Base-by-base conservation (phyloP, 345 rosid species). In the Aquilaria sinensis region DNA sequence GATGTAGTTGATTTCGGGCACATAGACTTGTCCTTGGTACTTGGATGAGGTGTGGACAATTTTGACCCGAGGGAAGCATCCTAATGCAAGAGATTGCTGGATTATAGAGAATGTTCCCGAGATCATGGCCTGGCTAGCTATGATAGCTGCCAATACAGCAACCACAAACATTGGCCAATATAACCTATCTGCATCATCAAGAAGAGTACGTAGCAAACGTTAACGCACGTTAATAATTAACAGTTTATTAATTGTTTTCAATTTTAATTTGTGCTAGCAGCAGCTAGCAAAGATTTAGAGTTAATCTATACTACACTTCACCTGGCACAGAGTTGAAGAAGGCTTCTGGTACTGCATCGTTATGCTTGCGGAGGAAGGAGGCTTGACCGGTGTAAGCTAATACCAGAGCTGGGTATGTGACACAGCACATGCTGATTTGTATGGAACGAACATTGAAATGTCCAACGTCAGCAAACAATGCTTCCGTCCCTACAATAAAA, bases 101-200 rank as follows among this genome's bases (percentile, higher is more conserved):
- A 83, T 70, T 13, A 81, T 81, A 0, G 88, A 79, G 75, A 83
- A 85, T 0, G 88, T 64, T 1, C 76, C 86, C 0, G 88, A 85
- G 41, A 81, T 85, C 75, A 83, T 70, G 0, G 88, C 81, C 51
- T 83, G 83, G 47, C 86, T 85, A 2, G 88, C 85, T 33, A 83
- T 75, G 57, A 81, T 73, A 2, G 92, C 43, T 2, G 84, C 84
- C 47, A 72, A 10, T 10, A 80, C 68, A 0, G 84, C 76, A 14
- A 83, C 33, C 31, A 70, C 64, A 49, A 83, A 81, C 78, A 78
- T 73, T 37, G 91, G 88, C 88, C 88, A 83, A 53, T 72, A 79
- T 10, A 83, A 6, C 30, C 62, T 9, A 10, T 30, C 85, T 82
- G 78, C 72, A 53, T 15, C 49, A 49, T 23, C 23, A 62, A 15